These are phyloP conservation scores for Trichoderma semiorbis DNA, from an alignment of 2,329 filamentous ascomycete species.

Conservation along the genomic window DNA sequence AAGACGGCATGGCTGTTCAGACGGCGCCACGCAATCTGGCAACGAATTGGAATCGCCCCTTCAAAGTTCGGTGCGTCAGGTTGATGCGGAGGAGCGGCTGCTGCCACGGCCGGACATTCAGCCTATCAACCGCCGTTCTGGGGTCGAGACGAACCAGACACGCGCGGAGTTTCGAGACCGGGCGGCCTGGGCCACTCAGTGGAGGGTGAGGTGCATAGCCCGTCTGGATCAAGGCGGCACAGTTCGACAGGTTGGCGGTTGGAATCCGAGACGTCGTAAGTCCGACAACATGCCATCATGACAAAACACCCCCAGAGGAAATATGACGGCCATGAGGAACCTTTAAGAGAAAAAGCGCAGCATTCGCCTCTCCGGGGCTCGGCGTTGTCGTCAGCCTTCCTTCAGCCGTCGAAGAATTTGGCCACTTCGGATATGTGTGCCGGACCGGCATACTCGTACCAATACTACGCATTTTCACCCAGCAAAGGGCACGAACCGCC, in stretches of 20 bases:
- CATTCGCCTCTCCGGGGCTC: slow-evolving; percentile 8
- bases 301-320: neutral
- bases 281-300: neutral
- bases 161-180: slow-evolving; percentile 1
- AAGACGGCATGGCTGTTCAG: neutral
- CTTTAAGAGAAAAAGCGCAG: neutral
- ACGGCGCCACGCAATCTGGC: neutral
- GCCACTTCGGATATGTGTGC: slow-evolving; percentile 15
- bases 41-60: neutral
- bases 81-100: neutral
- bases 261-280: neutral
- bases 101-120: neutral
- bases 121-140: neutral
- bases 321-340: neutral
- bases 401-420: neutral
- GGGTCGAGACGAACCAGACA: neutral
- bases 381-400: slow-evolving; percentile 13
- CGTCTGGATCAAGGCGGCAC: neutral
- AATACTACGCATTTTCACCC: neutral
- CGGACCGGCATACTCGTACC: neutral
- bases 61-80: neutral
- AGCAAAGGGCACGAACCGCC: neutral
- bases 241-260: neutral
- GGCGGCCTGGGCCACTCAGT: slow-evolving; percentile 11
- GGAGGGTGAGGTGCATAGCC: neutral